A percentile compares a stretch with the other conserved stretches of the same genome.
These are phyloP conservation scores for Rauvolfia tetraphylla DNA, from an alignment of 257 asterid species.

Conservation along the genomic window DNA sequence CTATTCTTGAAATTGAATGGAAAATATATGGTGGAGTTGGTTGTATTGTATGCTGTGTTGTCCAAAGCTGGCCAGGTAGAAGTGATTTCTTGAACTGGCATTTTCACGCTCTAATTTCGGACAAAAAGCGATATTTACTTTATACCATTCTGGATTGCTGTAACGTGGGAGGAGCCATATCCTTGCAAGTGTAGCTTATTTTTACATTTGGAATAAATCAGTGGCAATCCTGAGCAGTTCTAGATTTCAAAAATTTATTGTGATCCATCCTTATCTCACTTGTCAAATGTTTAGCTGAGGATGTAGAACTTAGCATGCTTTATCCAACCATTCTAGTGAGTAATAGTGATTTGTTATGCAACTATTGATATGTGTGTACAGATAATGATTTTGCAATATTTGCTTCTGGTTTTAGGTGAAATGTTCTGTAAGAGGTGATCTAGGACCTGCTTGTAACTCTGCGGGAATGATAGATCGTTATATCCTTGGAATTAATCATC, in stretches of 20 bases:
- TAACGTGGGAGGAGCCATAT: not conserved
- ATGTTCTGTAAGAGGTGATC: slow-evolving; percentile 78
- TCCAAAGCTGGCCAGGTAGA: not conserved
- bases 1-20: not conserved
- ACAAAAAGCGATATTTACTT: not conserved
- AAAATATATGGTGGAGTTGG: not conserved
- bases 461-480: slow-evolving; percentile 83
- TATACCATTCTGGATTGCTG: not conserved
- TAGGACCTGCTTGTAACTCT: slow-evolving; percentile 83
- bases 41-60: not conserved
- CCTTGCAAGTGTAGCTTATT: not conserved
- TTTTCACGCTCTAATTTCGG: not conserved
- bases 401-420: slow-evolving; percentile 48
- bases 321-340: not conserved
- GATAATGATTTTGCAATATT: not conserved
- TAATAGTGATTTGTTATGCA: not conserved
- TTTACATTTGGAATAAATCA: not conserved
- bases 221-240: not conserved
- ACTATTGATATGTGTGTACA: not conserved
- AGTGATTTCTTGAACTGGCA: not conserved
- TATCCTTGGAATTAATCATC: slow-evolving; percentile 68
- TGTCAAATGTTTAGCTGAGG: not conserved
- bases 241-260: not conserved
- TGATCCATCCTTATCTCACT: not conserved
- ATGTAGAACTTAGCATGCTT: not conserved